Evolutionary conservation across 2,329 filamentous ascomycete genomes (phyloP), one percentile per base, ranked within the genome.

Genomic region (Ophiostoma montium): DNA sequence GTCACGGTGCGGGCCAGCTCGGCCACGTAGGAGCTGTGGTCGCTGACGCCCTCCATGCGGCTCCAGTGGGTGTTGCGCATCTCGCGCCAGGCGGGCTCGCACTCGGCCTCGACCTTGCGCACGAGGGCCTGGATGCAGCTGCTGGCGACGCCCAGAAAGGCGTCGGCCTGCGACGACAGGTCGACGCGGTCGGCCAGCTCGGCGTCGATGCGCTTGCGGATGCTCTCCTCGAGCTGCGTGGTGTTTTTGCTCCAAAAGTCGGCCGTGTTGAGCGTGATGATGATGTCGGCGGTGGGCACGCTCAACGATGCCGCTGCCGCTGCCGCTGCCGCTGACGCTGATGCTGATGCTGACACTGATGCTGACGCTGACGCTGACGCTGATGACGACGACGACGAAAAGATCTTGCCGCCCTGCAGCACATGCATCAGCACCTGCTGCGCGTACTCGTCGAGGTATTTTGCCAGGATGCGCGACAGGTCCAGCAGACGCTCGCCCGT

Each of bases 41-140:
- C 92, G 41, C 86, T 86, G 4, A 95, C 92, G 52, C 76, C 84
- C 57, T 96, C 92, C 71, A 98, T 85, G 55, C 84, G 88, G 63
- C 82, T 85, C 92, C 92, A 98, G 45, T 89, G 85, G 0, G 84
- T 94, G 61, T 95, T 95, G 54, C 82, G 84, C 92, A 98, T 98
- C 68, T 96, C 92, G 50, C 89, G 79, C 92, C 90, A 98, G 15
- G 83, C 82, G 0, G 84, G 78, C 55, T 96, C 90, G 57, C 88
- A 84, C 47, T 84, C 83, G 1, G 81, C 63, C 61, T 95, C 89
- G 5, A 95, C 85, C 59, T 81, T 82, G 53, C 85, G 81, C 5
- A 96, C 89, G 42, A 98, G 71, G 0, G 84, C 78, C 46, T 92
- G 74, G 6, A 98, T 84, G 4, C 87, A 83, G 12, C 88, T 84